phyloP scores from a whole-genome alignment of 441 rosid genomes.

The Pelargonium myrrhifolium region DNA sequence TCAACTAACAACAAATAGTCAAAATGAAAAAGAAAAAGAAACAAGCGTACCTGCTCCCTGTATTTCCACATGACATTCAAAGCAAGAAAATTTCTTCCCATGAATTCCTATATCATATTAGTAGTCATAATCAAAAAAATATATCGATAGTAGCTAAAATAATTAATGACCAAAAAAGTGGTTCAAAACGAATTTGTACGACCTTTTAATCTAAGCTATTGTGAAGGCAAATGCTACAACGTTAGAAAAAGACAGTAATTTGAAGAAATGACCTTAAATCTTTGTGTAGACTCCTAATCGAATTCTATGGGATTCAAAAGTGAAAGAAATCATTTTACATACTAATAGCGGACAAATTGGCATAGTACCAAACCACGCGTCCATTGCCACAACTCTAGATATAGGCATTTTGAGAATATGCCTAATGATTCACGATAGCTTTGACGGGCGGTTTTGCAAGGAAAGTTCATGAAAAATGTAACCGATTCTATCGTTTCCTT shows the following conservation, averaged over 20 bases:
- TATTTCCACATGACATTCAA: constrained; percentile 98
- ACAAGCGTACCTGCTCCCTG: constrained; percentile 65
- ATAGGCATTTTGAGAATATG: constrained; percentile 2
- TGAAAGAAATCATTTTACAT: constrained; percentile 15
- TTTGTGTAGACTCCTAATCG: constrained; percentile 4
- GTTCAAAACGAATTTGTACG: too few relatives aligned
- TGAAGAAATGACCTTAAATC: constrained; percentile 9
- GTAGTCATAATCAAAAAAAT: too few relatives aligned
- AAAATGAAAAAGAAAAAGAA: constrained; percentile 4
- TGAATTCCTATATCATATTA: constrained; percentile 60
- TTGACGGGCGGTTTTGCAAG: background rate
- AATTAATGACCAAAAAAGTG: too few relatives aligned
- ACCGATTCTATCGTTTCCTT: too few relatives aligned
- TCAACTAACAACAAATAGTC: background rate
- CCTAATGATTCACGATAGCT: constrained; percentile 5
- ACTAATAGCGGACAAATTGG: constrained; percentile 11
- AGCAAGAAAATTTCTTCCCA: constrained; percentile 95
- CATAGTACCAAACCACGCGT: background rate
- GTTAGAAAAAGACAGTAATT: background rate
- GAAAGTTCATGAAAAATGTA: too few relatives aligned
- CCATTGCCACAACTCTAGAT: background rate
- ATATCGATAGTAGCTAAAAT: too few relatives aligned
- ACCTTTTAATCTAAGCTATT: background rate
- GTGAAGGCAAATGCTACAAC: background rate
- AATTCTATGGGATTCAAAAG: constrained; percentile 12